Base-by-base conservation (phyloP, 23 red algal species). In the Gracilaria gracilis region DNA sequence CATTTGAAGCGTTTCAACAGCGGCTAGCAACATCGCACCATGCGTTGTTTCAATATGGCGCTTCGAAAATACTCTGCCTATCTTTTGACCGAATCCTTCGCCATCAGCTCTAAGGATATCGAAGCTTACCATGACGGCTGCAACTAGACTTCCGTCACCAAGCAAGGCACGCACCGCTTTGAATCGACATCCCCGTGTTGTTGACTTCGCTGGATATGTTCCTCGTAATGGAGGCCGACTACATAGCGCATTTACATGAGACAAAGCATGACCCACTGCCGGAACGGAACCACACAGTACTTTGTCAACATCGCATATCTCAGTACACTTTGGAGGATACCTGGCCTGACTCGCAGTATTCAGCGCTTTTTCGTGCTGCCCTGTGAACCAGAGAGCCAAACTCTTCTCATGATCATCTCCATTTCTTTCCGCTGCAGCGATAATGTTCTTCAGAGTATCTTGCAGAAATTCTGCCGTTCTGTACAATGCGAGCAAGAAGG, bases 361-460 rank as follows among this genome's bases (percentile, higher is more conserved):
- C 40, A 95, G 28, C 31, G 93, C 83, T 11, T 49, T 72, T 74
- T 67, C 77, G 66, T 84, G 44, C 39, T 91, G 73, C 16, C 86
- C 85, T n/a, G 35, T 24, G 46, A 95, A 75, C 93, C 93, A 95
- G 23, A 91, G 85, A 21, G 93, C 93, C 31, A 95, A 85, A 27
- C 85, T 83, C 39, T 90, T 78, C 21, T 70, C 39, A 67, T 95
- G 93, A 36, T 61, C 77, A 64, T 83, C 85, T 13, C 80, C 61
- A 32, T 51, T 27, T n/a, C 24, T 61, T 3, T 50, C 40, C 24
- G 79, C 70, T 12, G 35, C 38, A 0, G 50, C 6, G 28, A 65
- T 84, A 54, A 95, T 76, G 19, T 64, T 31, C 24, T 95, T 16
- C 15, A 95, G 64, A n/a, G 67, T 92, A 12, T 47, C 23, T 25